These are phyloP conservation scores for Coniella vitis DNA, from an alignment of 2,329 filamentous ascomycete species.

Conservation along the genomic window DNA sequence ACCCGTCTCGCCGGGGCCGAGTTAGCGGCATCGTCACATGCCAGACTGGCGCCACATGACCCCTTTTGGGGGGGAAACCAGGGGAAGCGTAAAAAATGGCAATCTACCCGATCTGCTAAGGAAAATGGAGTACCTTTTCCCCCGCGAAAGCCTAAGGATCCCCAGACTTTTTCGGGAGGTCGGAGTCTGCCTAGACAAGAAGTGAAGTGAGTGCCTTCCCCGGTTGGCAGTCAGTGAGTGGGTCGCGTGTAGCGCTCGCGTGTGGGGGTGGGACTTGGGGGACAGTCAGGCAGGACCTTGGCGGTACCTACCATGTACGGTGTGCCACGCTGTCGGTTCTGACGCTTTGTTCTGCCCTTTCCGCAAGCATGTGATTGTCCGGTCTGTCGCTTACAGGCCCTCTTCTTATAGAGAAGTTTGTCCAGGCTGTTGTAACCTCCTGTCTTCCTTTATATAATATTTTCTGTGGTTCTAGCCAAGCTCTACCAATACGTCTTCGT, in stretches of 20 bases:
- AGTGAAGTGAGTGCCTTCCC: no score
- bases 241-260: neutral
- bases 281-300: no score
- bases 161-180: neutral
- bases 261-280: neutral
- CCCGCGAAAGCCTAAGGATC: neutral
- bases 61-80: conserved; percentile 1
- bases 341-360: neutral
- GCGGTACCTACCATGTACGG: no score
- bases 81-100: neutral
- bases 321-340: neutral
- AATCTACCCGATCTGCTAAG: no score
- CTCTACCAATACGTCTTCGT: no score
- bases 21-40: conserved; percentile 12
- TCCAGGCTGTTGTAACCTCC: neutral
- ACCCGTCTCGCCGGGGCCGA: neutral
- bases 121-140: no score
- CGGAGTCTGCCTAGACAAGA: no score
- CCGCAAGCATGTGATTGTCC: conserved; percentile 3
- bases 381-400: neutral
- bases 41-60: conserved; percentile 13
- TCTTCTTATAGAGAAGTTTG: no score
- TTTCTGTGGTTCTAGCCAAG: no score
- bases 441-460: neutral
- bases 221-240: neutral